Evolutionary conservation across 352 stramenopile genomes (phyloP).

Genomic region (Globisporangium orthogonon): DNA sequence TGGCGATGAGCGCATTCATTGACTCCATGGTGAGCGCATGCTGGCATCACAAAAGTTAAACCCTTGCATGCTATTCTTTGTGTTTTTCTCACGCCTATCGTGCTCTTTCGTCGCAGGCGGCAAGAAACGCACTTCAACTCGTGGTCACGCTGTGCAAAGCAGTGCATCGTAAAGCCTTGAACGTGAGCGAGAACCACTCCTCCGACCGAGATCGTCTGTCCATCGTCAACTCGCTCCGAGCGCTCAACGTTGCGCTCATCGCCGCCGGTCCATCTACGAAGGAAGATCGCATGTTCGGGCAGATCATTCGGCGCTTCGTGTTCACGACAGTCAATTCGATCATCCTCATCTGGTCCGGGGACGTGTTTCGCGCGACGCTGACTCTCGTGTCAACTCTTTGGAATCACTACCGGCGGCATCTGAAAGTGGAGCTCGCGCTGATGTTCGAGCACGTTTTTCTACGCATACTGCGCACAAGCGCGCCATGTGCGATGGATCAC

Average conservation of each 20-base stretch:
- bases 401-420: conserved; percentile 78
- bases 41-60: too few species aligned
- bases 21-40: background rate
- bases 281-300: conserved; percentile 59
- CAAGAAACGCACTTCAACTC: conserved; percentile 68
- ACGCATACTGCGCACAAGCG: conserved; percentile 54
- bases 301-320: conserved; percentile 73
- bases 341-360: conserved; percentile 44
- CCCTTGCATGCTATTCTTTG: background rate
- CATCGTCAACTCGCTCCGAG: conserved; percentile 61
- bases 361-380: conserved; percentile 56
- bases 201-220: conserved; percentile 46
- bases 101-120: conserved; percentile 27
- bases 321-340: conserved; percentile 65
- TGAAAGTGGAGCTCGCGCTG: conserved; percentile 80
- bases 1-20: conserved; percentile 28
- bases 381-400: conserved; percentile 70
- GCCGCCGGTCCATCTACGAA: conserved; percentile 33
- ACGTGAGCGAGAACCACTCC: conserved; percentile 19
- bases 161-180: conserved; percentile 44
- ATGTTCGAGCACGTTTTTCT: conserved; percentile 81
- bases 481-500: conserved; percentile 35
- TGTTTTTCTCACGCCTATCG: background rate
- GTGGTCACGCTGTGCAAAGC: conserved; percentile 71
- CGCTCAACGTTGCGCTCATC: conserved; percentile 67